Base-by-base conservation (phyloP, 1,284 basidiomycete species). In the Cryptococcus amylolentus region DNA sequence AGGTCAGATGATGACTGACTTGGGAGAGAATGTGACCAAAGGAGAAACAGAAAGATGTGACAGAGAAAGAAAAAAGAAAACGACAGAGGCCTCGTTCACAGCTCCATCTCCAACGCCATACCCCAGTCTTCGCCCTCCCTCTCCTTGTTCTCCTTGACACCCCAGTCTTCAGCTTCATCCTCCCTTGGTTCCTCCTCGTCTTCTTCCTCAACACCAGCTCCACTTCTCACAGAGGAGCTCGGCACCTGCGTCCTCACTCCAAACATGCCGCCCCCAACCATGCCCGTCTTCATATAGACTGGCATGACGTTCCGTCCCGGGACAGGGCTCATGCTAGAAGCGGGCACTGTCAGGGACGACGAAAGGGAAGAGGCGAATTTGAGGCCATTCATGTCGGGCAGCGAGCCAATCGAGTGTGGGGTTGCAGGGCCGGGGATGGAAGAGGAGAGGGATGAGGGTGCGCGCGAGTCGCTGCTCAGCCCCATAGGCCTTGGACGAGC, bases 251-350 rank as follows among this genome's bases (percentile, higher is more conserved):
- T 64, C 35, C 20, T 18, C 16, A 50, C 49, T 3, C 72, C 72
- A 52, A 76, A 75, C 69, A 75, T 75, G 39, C 73, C 73, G 16
- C 68, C 67, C 16, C 72, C 70, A 9, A 74, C 62, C 57, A 76
- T 70, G 18, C 68, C 68, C 5, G 68, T 69, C 31, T 56, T 56
- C 48, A 55, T 49, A 38, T 52, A 58, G 1, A 55, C 31, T 1
- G 63, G 65, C 26, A 57, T 58, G 18, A 53, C 55, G 16, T 16
- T 18, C 35, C 68, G 59, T 43, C 63, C 60, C 16, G 70, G 69
- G 27, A 72, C 65, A 5, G 71, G 52, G 45, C 44, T 47, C 16
- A 54, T 16, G n/a, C 44, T 37, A 10, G 51, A 40, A 10, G 35
- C 52, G 20, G 27, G 18, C 26, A 28, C 28, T 16, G 37, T 41